These are phyloP conservation scores for Talaromyces stipitatus DNA, from an alignment of 495 filamentous ascomycete species.

Conservation along the genomic window DNA sequence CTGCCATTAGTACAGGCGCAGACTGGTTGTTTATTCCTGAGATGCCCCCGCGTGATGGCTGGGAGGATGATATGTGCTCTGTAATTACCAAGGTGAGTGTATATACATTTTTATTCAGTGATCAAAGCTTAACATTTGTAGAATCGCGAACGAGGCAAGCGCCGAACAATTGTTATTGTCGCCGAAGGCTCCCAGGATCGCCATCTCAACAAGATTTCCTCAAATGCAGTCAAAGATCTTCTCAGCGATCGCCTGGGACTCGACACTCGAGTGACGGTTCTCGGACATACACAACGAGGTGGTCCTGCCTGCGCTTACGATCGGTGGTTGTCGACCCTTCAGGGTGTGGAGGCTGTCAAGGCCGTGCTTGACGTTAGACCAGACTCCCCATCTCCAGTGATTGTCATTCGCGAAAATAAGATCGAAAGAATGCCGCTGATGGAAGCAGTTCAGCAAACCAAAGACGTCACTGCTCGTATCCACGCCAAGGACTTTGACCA, in stretches of 20 bases:
- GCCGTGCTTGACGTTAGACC: constrained; percentile 91
- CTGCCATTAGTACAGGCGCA: constrained; percentile 88
- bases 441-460: constrained; percentile 77
- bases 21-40: constrained; percentile 98
- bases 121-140: constrained; percentile 49
- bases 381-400: constrained; percentile 85
- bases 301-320: constrained; percentile 91
- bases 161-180: constrained; percentile 96
- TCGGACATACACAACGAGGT: constrained; percentile 94
- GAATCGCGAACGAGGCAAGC: constrained; percentile 88
- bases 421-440: constrained; percentile 83
- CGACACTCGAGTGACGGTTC: constrained; percentile 90
- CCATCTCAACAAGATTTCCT: constrained; percentile 76
- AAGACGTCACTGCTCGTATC: constrained; percentile 75
- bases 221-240: constrained; percentile 74
- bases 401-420: constrained; percentile 96
- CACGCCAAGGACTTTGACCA: constrained; percentile 69
- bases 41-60: constrained; percentile 79
- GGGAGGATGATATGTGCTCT: constrained; percentile 82
- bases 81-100: constrained; percentile 65
- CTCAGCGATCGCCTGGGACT: constrained; percentile 71
- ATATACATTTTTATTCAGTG: constrained; percentile 68
- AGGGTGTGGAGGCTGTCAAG: constrained; percentile 93
- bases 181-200: constrained; percentile 90
- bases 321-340: constrained; percentile 83